Evolutionary conservation across 257 asterid genomes (phyloP), one percentile per base, ranked within the genome.

Genomic region (Agastache rugosa): DNA sequence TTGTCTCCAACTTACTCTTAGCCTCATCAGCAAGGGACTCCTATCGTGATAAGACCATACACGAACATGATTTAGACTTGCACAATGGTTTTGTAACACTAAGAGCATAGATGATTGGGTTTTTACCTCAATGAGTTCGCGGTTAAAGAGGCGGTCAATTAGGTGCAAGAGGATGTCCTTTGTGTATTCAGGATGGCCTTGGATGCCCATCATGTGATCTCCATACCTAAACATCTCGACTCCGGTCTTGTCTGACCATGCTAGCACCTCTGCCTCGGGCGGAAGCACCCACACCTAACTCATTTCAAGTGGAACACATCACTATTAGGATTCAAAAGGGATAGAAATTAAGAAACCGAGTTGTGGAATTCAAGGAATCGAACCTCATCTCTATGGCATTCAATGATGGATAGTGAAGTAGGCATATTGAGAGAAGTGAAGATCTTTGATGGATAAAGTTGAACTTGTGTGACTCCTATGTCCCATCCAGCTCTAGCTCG

Each of bases 351-450:
- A 16, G 11, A 23, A 56, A 23, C 2, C 1, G 23, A 22, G 22
- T 35, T 8, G 6, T 1, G 1, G 66, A 14, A 12, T 37, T 41
- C 0, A 2, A 42, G 63, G 60, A 23, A 48, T n/a, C 67, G 29
- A 63, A 94, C 98, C 97, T 94, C 97, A 31, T 94, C 98, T 7
- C 91, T 81, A 73, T 94, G 98, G 90, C 91, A 87, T 79, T 91
- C 95, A 0, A 94, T 84, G 71, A 94, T 63, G 5, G 91, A 81
- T 17, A 94, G 83, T 31, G 80, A 78, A 67, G 84, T 42, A 8
- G 98, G 98, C 75, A 88, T 65, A 50, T 87, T 83, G 44, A 91
- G 71, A 45, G 86, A 74, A 6, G 86, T 65, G 83, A 86, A 90
- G 11, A 84, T 81, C 67, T 78, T 83, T 5, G 97, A 87, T 0